Evolutionary conservation across 768 basidiomycete genomes (phyloP), one percentile per base, ranked within the genome.

Genomic region (Solioccasus polychromus): DNA sequence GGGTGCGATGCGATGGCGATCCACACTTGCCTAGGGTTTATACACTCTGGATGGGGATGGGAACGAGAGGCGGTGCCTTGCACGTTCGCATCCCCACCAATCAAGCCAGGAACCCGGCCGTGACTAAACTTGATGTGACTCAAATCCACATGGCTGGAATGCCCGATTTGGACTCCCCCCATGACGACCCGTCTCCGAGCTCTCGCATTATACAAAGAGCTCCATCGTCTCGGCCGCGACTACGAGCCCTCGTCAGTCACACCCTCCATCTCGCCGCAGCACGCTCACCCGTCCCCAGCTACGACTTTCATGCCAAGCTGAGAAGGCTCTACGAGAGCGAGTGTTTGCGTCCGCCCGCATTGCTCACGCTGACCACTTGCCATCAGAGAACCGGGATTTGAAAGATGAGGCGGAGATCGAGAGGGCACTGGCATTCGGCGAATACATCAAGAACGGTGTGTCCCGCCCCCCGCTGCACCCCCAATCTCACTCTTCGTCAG

Each of bases 391-490:
- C 57, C 76, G 76, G 46, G 55, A 73, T 54, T 67, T 92, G 52
- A 81, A 75, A 15, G 78, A 87, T 54, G 72, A 72, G 48, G 73
- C 78, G 17, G 86, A 91, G 50, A 87, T 91, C 42, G 85, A 91
- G 67, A 80, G 75, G 46, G 88, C 88, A 0, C 67, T 91, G 46
- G 76, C 74, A 47, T 66, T 91, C 24, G 86, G 82, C 11, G 88
- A 91, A 61, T 91, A 89, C 54, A 91, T 92, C 66, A 88, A 83
- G 69, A 86, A 88, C 58, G 90, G 90, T 86, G 56, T 50, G 77
- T 58, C 26, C 8, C 35, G 8, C 26, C 1, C 1, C 12, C 5
- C 24, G 10, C 9, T 1, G 1, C 7, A 26, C 26, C 6, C 8
- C 8, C 8, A 12, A 29, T 15, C 14, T 48, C 59, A 2, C 61